phyloP scores from a whole-genome alignment of 2,329 filamentous ascomycete genomes.

The Apiospora koreana region DNA sequence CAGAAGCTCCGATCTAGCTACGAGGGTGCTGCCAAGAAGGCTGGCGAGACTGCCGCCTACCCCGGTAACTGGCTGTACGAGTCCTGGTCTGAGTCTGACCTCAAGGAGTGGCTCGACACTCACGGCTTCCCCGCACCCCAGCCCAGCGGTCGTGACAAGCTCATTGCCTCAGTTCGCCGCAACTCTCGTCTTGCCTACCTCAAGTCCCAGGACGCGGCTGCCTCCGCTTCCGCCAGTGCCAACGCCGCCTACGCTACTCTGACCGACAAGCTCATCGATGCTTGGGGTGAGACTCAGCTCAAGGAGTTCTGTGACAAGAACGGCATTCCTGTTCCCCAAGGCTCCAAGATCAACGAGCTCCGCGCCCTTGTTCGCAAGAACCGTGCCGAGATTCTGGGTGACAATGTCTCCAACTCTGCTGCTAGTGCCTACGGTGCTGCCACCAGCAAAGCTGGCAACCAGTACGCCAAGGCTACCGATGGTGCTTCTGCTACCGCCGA shows the following conservation, averaged over 20 bases:
- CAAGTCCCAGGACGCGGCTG: slow-evolving; percentile 61
- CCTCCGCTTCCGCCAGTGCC: slow-evolving; percentile 64
- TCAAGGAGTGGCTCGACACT: slow-evolving; percentile 91
- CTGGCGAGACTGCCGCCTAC: slow-evolving; percentile 77
- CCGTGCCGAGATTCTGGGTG: slow-evolving; percentile 69
- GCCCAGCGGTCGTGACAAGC: slow-evolving; percentile 78
- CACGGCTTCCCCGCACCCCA: slow-evolving; percentile 86
- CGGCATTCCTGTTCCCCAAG: slow-evolving; percentile 83
- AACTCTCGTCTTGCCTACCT: slow-evolving; percentile 81
- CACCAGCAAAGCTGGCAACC: slow-evolving; percentile 73
- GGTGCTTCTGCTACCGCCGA: slow-evolving; percentile 62
- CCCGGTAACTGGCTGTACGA: slow-evolving; percentile 94
- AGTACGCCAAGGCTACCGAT: slow-evolving; percentile 76
- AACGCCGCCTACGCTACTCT: slow-evolving; percentile 72
- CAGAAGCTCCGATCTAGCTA: slow-evolving; percentile 79
- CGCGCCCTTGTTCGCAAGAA: slow-evolving; percentile 88
- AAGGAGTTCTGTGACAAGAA: slow-evolving; percentile 96
- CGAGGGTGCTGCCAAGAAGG: slow-evolving; percentile 71
- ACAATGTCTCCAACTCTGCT: slow-evolving; percentile 60
- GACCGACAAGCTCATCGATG: slow-evolving; percentile 81
- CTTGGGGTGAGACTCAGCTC: slow-evolving; percentile 85
- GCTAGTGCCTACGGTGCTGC: slow-evolving; percentile 68
- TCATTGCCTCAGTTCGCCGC: slow-evolving; percentile 86
- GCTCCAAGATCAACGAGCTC: slow-evolving; percentile 86
- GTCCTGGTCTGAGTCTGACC: slow-evolving; percentile 87